Base-by-base conservation (phyloP, 1,284 basidiomycete species). In the Cutaneotrichosporon dermatis region DNA sequence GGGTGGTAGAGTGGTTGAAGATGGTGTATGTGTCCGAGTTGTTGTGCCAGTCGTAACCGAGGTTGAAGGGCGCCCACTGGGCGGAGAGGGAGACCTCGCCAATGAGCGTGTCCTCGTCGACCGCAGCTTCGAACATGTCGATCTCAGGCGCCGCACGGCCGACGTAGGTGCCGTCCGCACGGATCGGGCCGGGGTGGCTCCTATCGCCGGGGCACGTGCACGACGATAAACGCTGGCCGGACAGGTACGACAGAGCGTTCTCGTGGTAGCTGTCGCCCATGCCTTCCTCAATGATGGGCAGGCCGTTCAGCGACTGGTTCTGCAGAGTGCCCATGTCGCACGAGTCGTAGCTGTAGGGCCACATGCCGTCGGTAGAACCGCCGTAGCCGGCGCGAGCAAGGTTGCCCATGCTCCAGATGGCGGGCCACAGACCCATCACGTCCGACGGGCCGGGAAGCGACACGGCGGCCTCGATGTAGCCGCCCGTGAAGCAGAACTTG, bases 61-160 rank as follows among this genome's bases (percentile, higher is more conserved):
- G 72, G 55, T 76, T 75, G 66, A 72, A 78, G 1, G 76, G 76
- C 6, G 76, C 77, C 73, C 73, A 77, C 64, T 77, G 76, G 1
- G 64, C 72, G 0, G 73, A 75, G 57, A 74, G 71, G 1, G 76
- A 78, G 5, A 77, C 77, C 12, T 73, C 63, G 1, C 77, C 77
- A 6, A 62, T 62, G 1, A 60, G 36, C 4, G 63, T 62, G 33
- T 53, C 55, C 25, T 49, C 4, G 69, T 72, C 49, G 60, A 77
- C 65, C 66, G 85, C 82, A 5, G 88, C 88, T 74, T 91, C 89
- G 60, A 91, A 82, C 43, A 90, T 79, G 77, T 91, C 89, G 58
- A 95, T 92, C 77, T 94, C 91, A 5, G 91, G 92, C 0, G 90
- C 89, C 0, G 86, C 82, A 37, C 92, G 84, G n/a, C 88, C 92